Evolutionary conservation across 2,329 filamentous ascomycete species (phyloP).

Genomic region (Mollisia scopiformis): DNA sequence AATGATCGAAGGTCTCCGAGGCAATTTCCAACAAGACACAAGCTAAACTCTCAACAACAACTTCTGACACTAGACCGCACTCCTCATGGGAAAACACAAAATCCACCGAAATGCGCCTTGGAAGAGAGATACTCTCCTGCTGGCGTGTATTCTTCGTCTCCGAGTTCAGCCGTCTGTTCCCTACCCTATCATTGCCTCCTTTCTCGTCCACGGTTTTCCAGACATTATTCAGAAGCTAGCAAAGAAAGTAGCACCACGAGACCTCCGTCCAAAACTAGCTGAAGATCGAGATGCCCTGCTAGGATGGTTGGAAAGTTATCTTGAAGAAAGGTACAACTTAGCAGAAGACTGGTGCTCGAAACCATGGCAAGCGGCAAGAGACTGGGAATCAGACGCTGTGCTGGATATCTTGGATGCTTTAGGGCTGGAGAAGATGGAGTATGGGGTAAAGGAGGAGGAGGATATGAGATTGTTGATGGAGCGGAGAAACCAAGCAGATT

Average conservation of each 20-base stretch:
- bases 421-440: slow-evolving; percentile 56
- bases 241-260: neutral
- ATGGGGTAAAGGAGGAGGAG: slow-evolving; percentile 53
- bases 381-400: slow-evolving; percentile 48
- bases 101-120: slow-evolving; percentile 11
- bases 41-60: neutral
- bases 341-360: slow-evolving; percentile 6
- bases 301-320: slow-evolving; percentile 12
- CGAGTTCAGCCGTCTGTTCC: slow-evolving; percentile 22
- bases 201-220: slow-evolving; percentile 8
- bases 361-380: slow-evolving; percentile 17
- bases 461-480: slow-evolving; percentile 60
- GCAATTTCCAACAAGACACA: neutral
- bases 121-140: slow-evolving; percentile 21
- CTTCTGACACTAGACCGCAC: neutral
- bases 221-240: slow-evolving; percentile 5
- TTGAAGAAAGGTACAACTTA: slow-evolving; percentile 11
- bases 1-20: neutral
- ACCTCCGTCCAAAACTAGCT: neutral
- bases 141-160: slow-evolving; percentile 24
- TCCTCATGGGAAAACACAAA: slow-evolving; percentile 25
- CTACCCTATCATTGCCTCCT: slow-evolving; percentile 16
- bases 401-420: slow-evolving; percentile 56
- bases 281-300: neutral
- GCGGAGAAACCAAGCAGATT: slow-evolving; percentile 45